A percentile compares a stretch with the other conserved stretches of the same genome.
Conservation (phyloP, 352 stramenopile genomes). For the Globisporangium nodosum region DNA sequence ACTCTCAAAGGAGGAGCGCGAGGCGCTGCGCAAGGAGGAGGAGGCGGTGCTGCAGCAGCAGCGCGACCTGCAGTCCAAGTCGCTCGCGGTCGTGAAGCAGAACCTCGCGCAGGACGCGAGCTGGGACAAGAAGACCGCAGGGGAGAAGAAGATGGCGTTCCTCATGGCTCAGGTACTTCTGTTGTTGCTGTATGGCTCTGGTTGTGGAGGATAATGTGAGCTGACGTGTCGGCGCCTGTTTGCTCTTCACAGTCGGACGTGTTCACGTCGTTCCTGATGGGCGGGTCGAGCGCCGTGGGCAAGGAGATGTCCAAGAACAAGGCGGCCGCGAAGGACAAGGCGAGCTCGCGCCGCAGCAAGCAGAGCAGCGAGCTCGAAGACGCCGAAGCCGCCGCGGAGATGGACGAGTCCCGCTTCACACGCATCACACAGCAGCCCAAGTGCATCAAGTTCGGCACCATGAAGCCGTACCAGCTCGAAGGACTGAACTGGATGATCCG, state of each 20-base stretch:
- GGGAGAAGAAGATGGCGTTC: slow-evolving; percentile 79
- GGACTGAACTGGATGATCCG: slow-evolving; percentile 91
- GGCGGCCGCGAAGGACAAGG: slow-evolving; percentile 27
- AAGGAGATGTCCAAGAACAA: slow-evolving; percentile 70
- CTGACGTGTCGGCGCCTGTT: background rate
- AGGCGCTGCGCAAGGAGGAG: slow-evolving; percentile 56
- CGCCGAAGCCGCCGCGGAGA: slow-evolving; percentile 61
- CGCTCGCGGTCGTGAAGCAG: slow-evolving; percentile 65
- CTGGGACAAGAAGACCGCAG: slow-evolving; percentile 36
- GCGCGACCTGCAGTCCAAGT: slow-evolving; percentile 70
- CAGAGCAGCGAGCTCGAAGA: slow-evolving; percentile 56
- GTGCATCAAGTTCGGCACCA: slow-evolving; percentile 81
- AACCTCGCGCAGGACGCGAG: slow-evolving; percentile 45
- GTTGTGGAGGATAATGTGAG: background rate
- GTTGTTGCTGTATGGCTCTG: background rate
- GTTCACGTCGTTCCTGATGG: slow-evolving; percentile 87
- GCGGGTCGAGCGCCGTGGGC: slow-evolving; percentile 63
- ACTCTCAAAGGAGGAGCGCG: slow-evolving; percentile 56
- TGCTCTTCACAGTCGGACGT: slow-evolving; percentile 55
- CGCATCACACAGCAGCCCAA: slow-evolving; percentile 77
- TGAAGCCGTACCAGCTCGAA: slow-evolving; percentile 87
- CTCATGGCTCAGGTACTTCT: slow-evolving; percentile 68
- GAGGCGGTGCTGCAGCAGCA: slow-evolving; percentile 67
- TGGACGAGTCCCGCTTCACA: slow-evolving; percentile 79
- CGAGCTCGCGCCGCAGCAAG: slow-evolving; percentile 52